Evolutionary conservation across 257 asterid genomes (phyloP), one percentile per base, ranked within the genome.

Genomic region (Solanum corneliomulleri): DNA sequence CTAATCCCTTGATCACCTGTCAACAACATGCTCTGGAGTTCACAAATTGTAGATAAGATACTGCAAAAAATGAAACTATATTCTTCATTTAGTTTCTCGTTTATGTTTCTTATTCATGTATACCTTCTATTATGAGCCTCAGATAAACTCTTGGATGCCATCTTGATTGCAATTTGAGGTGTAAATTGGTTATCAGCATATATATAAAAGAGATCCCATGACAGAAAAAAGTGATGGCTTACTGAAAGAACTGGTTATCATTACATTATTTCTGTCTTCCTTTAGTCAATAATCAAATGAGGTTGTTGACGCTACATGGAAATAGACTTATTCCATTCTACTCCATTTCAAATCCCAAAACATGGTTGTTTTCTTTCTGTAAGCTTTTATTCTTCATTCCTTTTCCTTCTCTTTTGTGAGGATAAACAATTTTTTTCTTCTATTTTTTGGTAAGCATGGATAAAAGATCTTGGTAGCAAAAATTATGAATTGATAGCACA

Each of bases 1-100:
- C 99, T 91, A 96, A 89, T 88, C 99, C 99, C 86, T 90, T 95
- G 88, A 96, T 95, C 82, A 95, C 95, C 99, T 96, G 87, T 47
- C 2, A 86, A 70, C 49, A 86, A 58, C 71, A 64, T 35, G 37
- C 23, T 13, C 42, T 6, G 33, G 74, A 7, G 33, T 83, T 18
- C 31, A 41, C 4, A 18, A 37, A 56, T 31, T 75, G 75, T 29
- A 58, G 83, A 42, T 35, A 84, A 75, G 56, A n/a, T 35, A 56
- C 78, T 35, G 47, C 42, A 42, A 58, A 70, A 58, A 68, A 23
- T 60, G 74, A 20, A 83, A 66, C 9, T 64, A 75, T 18, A 49
- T 60, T 78, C 64, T 64, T 35, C 5, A 78, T 18, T 29, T 81
- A 4, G 27, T 29, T 81, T 81, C 68, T 49, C 20, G 7, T 29